Evolutionary conservation across 164 flowering plant genomes (phyloP).

Genomic region (Magnolia kwangsiensis): DNA sequence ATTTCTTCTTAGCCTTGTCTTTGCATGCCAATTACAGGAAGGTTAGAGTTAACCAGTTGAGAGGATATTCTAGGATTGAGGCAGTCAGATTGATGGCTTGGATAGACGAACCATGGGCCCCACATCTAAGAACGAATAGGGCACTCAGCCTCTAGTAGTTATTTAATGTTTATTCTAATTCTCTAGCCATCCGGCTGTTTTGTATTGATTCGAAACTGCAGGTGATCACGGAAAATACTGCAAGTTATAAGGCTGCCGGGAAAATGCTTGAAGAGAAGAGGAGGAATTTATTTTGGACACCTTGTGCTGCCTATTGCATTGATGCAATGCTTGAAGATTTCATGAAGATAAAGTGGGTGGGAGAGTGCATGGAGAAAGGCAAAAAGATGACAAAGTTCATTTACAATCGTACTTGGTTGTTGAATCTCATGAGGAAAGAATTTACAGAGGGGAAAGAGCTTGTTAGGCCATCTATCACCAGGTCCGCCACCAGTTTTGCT

Average conservation of each 20-base stretch:
- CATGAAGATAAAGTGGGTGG: constrained; percentile 50
- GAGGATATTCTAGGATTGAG: too few species aligned
- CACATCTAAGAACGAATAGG: too few species aligned
- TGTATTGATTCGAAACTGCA: constrained; percentile 14
- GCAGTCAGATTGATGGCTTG: too few species aligned
- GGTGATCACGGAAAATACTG: constrained; percentile 66
- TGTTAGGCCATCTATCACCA: constrained; percentile 56
- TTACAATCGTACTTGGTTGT: constrained; percentile 60
- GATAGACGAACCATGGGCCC: too few species aligned
- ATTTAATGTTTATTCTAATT: not conserved
- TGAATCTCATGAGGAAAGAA: constrained; percentile 65
- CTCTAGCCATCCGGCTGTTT: not conserved
- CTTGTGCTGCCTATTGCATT: constrained; percentile 65
- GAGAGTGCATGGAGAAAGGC: constrained; percentile 61
- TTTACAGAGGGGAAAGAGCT: constrained; percentile 70
- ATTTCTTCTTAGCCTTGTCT: too few species aligned
- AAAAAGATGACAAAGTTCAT: constrained; percentile 67
- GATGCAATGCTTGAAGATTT: constrained; percentile 70
- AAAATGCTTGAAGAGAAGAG: constrained; percentile 78
- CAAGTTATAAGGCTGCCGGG: constrained; percentile 65
- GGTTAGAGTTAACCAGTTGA: too few species aligned
- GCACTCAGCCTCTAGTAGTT: not conserved
- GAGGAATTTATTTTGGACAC: constrained; percentile 69
- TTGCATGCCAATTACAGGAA: too few species aligned
- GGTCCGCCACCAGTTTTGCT: constrained; percentile 48